Evolutionary conservation across 805 yeast genomes (phyloP), one percentile per base, ranked within the genome.

Genomic region (Saccharomyces jurei): DNA sequence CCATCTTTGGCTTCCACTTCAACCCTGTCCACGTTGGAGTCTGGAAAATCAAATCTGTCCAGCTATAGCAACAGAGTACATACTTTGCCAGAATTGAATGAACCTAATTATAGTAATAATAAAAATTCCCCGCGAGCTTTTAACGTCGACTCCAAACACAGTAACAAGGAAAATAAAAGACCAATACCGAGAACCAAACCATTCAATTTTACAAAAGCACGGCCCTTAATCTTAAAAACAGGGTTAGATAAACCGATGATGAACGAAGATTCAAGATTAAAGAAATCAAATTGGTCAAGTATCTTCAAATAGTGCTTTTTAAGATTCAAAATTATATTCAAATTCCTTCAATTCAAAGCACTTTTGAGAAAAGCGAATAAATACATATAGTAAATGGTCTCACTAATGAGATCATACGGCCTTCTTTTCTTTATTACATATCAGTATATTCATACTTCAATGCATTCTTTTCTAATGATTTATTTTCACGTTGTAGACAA

Each of bases 1-100:
- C 80, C 79, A 14, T 74, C 75, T 1, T 64, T 74, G 44, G 63
- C 76, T 6, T 75, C 80, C 22, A 66, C 73, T 51, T 69, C 76
- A 11, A 73, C 76, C 6, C 14, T 60, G 8, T 65, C 70, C 1
- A 57, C 67, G 1, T 41, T 52, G 25, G 64, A 59, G 21, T 64
- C 68, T 3, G 53, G 58, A 44, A 57, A 52, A 48, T 56, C 63
- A 5, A 10, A 21, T 22, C 21, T 14, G 6, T 21, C 29, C n/a
- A 26, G 36, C 8, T 28, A 13, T 21, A 32, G 30, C 13, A 36
- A 30, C 48, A 50, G 36, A 11, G 47, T 53, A 28, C 49, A 52
- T 3, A 31, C 53, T 9, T 44, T 50, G 25, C 48, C 50, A 14
- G 55, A 53, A 49, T 6, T n/a, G 9, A 11, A 11, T 13, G 25